Evolutionary conservation across 2,329 filamentous ascomycete species (phyloP).

Genomic region (Cytospora piceae): DNA sequence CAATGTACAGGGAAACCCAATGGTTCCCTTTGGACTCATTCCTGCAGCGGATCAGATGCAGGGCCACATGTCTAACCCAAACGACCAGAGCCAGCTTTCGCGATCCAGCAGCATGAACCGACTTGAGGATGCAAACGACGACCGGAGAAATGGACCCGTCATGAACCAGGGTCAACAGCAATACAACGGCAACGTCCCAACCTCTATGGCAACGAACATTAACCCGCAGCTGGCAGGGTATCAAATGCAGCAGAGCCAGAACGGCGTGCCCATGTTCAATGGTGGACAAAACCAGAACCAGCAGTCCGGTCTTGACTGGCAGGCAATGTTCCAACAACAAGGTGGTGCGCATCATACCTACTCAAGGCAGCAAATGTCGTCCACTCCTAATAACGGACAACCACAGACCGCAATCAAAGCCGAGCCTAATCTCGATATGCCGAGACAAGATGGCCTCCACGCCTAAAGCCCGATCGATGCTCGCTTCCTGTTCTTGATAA

Average conservation of each 20-base stretch:
- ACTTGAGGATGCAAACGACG: constrained; percentile 59
- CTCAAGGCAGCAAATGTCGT: constrained; percentile 53
- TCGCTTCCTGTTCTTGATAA: constrained; percentile 52
- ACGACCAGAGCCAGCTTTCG: constrained; percentile 65
- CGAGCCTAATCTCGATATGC: constrained; percentile 62
- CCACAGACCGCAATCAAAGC: constrained; percentile 71
- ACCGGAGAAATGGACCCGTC: constrained; percentile 61
- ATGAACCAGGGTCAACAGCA: constrained; percentile 55
- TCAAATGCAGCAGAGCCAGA: constrained; percentile 65
- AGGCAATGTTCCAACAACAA: constrained; percentile 70
- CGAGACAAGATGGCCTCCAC: constrained; percentile 51
- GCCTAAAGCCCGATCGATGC: constrained; percentile 49
- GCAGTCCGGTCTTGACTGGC: constrained; percentile 72
- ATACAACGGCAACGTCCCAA: constrained; percentile 62
- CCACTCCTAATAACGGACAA: constrained; percentile 68
- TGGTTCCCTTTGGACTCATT: constrained; percentile 50
- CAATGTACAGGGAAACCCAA: constrained; percentile 59
- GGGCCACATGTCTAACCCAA: constrained; percentile 55
- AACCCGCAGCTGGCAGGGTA: constrained; percentile 67
- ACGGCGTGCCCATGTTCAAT: constrained; percentile 65
- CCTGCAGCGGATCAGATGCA: constrained; percentile 56
- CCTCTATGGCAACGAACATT: constrained; percentile 64
- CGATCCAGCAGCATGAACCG: constrained; percentile 64
- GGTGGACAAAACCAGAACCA: constrained; percentile 63
- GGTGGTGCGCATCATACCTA: constrained; percentile 69